These are phyloP conservation scores for Yarrowia phangngaensis DNA, from an alignment of 805 yeast genomes.

Conservation along the genomic window DNA sequence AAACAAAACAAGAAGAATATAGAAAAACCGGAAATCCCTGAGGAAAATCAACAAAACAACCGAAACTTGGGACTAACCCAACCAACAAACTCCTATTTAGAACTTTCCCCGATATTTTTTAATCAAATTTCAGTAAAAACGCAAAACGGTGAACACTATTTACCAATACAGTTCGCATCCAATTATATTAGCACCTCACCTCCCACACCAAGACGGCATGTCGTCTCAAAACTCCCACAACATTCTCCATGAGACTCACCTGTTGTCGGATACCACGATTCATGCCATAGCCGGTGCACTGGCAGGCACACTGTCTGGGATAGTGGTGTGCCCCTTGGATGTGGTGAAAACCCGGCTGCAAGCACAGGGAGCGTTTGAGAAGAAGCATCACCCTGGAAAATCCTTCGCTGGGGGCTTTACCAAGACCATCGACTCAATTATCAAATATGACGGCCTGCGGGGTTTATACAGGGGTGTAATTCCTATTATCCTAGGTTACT, in stretches of 20 bases:
- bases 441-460: slow-evolving; percentile 69
- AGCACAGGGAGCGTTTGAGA: slow-evolving; percentile 61
- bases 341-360: slow-evolving; percentile 93
- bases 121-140: no score
- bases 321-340: slow-evolving; percentile 89
- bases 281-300: slow-evolving; percentile 86
- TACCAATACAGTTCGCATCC: no score
- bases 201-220: slow-evolving; percentile 3
- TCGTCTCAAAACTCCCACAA: slow-evolving; percentile 27
- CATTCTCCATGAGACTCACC: slow-evolving; percentile 26
- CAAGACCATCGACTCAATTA: slow-evolving; percentile 63
- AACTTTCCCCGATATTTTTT: no score
- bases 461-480: slow-evolving; percentile 88
- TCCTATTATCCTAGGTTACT: slow-evolving; percentile 90
- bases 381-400: not conserved
- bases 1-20: no score
- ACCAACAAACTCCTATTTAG: no score
- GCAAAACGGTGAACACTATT: no score
- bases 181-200: no score
- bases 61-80: no score
- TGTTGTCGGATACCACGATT: slow-evolving; percentile 39
- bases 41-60: no score
- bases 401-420: slow-evolving; percentile 33
- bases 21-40: no score
- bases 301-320: slow-evolving; percentile 89